Conservation (phyloP, 2,329 filamentous ascomycete species). For the Aspergillus glaucus region DNA sequence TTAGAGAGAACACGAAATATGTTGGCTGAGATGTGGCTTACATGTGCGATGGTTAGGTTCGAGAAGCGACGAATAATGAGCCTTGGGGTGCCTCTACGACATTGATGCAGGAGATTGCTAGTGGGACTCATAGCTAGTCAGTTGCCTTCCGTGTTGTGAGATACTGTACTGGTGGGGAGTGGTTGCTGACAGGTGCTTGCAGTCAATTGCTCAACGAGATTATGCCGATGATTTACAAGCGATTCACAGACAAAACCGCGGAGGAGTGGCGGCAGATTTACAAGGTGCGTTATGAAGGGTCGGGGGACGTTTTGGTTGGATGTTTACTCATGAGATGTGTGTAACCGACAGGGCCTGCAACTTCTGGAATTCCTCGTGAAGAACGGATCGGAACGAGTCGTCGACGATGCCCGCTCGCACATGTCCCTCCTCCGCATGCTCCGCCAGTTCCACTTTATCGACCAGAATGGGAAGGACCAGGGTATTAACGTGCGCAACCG, state of each 20-base stretch:
- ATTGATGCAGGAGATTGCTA: slow-evolving; percentile 96
- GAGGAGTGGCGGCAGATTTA: slow-evolving; percentile 99
- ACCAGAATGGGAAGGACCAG: slow-evolving; percentile 95
- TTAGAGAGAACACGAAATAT: neutral
- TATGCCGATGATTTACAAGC: slow-evolving; percentile 99
- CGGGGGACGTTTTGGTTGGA: neutral
- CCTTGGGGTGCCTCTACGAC: slow-evolving; percentile 85
- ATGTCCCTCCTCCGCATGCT: slow-evolving; percentile 96
- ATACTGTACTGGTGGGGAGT: neutral
- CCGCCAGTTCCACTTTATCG: slow-evolving; percentile 94
- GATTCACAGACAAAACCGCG: slow-evolving; percentile 95
- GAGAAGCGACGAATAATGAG: slow-evolving; percentile 98
- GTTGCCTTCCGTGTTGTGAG: slow-evolving; percentile 28
- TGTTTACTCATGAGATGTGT: neutral
- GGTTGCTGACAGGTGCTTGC: slow-evolving; percentile 11
- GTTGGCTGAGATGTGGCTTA: slow-evolving; percentile 14
- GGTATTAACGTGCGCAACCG: slow-evolving; percentile 96
- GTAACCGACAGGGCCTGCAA: slow-evolving; percentile 59
- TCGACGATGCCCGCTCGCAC: slow-evolving; percentile 93
- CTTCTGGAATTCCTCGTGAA: slow-evolving; percentile 96
- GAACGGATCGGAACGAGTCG: slow-evolving; percentile 93
- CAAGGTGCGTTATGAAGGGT: slow-evolving; percentile 54
- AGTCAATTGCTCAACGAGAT: slow-evolving; percentile 97
- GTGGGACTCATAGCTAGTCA: slow-evolving; percentile 96
- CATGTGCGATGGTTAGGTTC: slow-evolving; percentile 55